Evolutionary conservation across 192 early-diverging fungal species (phyloP), one percentile per base, ranked within the genome.

Genomic region (Spizellomyces punctatus): DNA sequence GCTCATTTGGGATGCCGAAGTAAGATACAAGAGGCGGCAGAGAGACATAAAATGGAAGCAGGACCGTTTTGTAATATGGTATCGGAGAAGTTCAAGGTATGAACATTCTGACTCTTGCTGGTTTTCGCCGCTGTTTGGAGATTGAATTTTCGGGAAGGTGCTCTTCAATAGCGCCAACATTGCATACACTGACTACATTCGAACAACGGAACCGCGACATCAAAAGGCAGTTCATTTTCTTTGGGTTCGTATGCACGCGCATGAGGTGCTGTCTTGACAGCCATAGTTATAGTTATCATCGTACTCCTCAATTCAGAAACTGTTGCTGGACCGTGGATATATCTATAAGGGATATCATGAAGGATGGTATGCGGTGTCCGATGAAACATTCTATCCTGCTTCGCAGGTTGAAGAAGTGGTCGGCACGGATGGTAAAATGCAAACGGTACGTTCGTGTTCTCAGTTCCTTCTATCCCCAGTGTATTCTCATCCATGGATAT

Each of bases 351-450:
- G 94, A 19, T 76, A 78, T 54, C 94, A 98, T 58, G 85, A 90
- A 55, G 96, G 96, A 36, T 98, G 95, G 94, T 98, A 98, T 79
- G 89, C 92, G 2, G 88, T 98, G 6, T 96, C 95, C 10, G 96
- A 98, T 73, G 96, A 98, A 80, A 92, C 93, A 0, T 98, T 95
- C 71, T 94, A 95, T 70, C 82, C 93, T 0, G 76, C 78, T 10
- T 78, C 78, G 2, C 92, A 95, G 75, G 86, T 95, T 0, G 87
- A 92, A 61, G 84, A 91, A 70, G 79, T 87, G 19, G 55, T 66
- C 0, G 84, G 88, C 63, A 67, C 76, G 14, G 83, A 86, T 17
- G 88, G 86, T 12, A 70, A 79, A 27, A 77, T 76, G 10, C 70
- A 64, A 43, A 84, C 79, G 80, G 84, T 88, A 69, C 10, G 59